Percentiles rank a stretch among this genome's conserved stretches.
phyloP scores from a whole-genome alignment of 352 stramenopile genomes.

The Phytophthora agathidicida region DNA sequence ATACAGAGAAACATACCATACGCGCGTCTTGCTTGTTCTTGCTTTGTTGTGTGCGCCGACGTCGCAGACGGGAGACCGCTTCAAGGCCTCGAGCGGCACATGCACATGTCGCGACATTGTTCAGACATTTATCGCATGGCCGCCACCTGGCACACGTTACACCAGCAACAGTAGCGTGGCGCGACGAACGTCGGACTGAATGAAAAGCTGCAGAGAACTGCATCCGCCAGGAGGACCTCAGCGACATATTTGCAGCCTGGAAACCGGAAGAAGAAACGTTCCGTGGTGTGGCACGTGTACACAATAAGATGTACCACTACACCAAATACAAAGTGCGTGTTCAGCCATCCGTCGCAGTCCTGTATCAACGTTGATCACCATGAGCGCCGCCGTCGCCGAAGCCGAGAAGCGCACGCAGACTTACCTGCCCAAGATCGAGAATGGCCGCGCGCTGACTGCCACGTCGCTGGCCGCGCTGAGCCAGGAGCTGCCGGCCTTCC shows the following conservation, averaged over 20 bases:
- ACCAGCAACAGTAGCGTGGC: conserved; percentile 16
- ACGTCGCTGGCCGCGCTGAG: conserved; percentile 62
- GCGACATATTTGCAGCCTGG: background rate
- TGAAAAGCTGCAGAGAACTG: too few relatives aligned
- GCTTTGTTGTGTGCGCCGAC: background rate
- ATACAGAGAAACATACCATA: conserved; percentile 39
- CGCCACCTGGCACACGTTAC: conserved; percentile 17
- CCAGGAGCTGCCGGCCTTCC: conserved; percentile 46
- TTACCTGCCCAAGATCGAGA: conserved; percentile 70
- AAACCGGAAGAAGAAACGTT: background rate
- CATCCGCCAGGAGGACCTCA: too few relatives aligned
- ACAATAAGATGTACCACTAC: background rate
- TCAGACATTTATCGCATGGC: conserved; percentile 2
- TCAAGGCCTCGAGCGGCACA: background rate
- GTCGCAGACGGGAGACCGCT: conserved; percentile 4
- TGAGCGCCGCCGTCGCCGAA: conserved; percentile 53
- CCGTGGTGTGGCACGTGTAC: background rate
- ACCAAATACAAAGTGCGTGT: conserved; percentile 4
- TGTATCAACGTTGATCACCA: conserved; percentile 26
- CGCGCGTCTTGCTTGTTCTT: background rate
- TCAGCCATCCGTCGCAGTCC: conserved; percentile 16
- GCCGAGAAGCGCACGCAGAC: conserved; percentile 72
- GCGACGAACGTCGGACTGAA: too few relatives aligned
- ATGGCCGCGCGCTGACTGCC: conserved; percentile 42
- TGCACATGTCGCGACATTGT: conserved; percentile 23